Evolutionary conservation across 495 filamentous ascomycete species (phyloP).

Genomic region (Penicillium roqueforti): DNA sequence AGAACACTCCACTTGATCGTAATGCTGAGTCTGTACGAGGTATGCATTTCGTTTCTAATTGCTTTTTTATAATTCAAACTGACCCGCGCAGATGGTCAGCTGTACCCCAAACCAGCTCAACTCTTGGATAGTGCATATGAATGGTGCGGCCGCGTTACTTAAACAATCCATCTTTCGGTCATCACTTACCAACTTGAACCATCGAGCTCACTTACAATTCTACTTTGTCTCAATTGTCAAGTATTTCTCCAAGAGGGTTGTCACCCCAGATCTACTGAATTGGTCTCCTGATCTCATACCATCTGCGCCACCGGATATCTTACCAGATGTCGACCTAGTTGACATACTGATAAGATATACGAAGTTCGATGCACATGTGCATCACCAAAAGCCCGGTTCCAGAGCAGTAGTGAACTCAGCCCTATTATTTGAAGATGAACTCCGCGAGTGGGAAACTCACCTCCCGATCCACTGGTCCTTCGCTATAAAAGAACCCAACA

Average conservation of each 20-base stretch:
- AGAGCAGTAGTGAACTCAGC: not conserved
- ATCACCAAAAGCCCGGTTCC: not conserved
- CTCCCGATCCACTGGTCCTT: constrained; percentile 17
- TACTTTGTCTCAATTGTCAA: constrained; percentile 19
- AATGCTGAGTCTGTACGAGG: constrained; percentile 25
- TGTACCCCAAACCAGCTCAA: constrained; percentile 14
- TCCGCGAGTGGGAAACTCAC: constrained; percentile 19
- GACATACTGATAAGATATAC: constrained; percentile 22
- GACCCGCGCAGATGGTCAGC: constrained; percentile 20
- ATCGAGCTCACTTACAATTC: constrained; percentile 20
- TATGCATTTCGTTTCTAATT: constrained; percentile 3
- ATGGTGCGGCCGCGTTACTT: constrained; percentile 21
- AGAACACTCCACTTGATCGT: constrained; percentile 16
- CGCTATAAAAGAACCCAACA: constrained; percentile 8
- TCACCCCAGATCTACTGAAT: constrained; percentile 9
- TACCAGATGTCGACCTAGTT: constrained; percentile 14
- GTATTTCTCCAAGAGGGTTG: constrained; percentile 14
- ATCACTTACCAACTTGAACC: not conserved
- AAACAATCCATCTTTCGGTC: constrained; percentile 9
- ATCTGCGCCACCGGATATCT: not conserved
- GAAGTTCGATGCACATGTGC: constrained; percentile 12
- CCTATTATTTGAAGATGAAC: constrained; percentile 10
- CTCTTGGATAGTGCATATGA: constrained; percentile 20
- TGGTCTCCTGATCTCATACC: constrained; percentile 13
- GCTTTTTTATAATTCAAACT: not conserved